Percentiles rank a stretch among this genome's conserved stretches.
Conservation (phyloP, 164 flowering plant species). For the Cinnamomum chago region DNA sequence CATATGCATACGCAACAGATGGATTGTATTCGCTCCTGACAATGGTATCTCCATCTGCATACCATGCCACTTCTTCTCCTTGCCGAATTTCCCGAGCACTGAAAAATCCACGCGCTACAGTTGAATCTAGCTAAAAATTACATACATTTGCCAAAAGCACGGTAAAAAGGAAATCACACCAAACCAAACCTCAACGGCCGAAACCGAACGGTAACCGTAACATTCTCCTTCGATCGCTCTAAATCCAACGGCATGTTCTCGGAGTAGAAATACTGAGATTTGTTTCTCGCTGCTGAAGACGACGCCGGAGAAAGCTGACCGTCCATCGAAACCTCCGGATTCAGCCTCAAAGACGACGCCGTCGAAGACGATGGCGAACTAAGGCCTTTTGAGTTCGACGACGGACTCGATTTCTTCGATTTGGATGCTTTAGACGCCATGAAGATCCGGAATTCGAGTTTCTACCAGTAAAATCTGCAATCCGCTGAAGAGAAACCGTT, state of each 20-base stretch:
- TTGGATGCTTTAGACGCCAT: conserved; percentile 62
- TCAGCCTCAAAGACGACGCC: conserved; percentile 50
- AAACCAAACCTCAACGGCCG: conserved; percentile 80
- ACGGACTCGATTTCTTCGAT: conserved; percentile 35
- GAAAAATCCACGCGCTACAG: conserved; percentile 9
- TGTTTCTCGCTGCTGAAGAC: conserved; percentile 46
- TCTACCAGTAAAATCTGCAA: background rate
- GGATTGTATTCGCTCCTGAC: conserved; percentile 82
- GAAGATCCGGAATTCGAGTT: conserved; percentile 5
- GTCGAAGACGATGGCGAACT: conserved; percentile 65
- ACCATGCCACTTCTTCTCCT: conserved; percentile 98
- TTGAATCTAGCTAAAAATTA: conserved; percentile 4
- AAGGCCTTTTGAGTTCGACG: conserved; percentile 24
- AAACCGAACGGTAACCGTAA: conserved; percentile 90
- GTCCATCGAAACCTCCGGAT: conserved; percentile 48
- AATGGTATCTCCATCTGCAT: conserved; percentile 94
- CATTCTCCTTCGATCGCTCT: conserved; percentile 80
- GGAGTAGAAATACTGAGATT: conserved; percentile 50
- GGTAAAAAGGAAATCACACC: background rate
- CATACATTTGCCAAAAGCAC: background rate
- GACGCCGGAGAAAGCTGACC: conserved; percentile 63
- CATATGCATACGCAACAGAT: conserved; percentile 86
- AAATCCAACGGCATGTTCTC: conserved; percentile 35
- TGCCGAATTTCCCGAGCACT: conserved; percentile 94
- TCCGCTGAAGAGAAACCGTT: background rate